Conservation (phyloP, 2,329 filamentous ascomycete genomes). For the Xenoacremonium recifei region DNA sequence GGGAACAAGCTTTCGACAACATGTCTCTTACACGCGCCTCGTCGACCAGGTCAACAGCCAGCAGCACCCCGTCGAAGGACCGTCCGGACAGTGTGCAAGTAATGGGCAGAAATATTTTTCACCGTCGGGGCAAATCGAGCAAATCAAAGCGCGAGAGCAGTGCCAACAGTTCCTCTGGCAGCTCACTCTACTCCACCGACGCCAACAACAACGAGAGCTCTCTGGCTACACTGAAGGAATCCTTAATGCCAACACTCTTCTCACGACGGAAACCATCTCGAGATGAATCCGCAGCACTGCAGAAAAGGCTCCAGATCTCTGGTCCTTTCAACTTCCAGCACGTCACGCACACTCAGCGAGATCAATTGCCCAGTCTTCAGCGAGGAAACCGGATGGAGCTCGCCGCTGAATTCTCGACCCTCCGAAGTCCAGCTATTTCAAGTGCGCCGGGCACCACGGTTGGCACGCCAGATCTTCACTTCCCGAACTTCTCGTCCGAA, state of each 20-base stretch:
- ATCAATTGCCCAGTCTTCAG: constrained; percentile 43
- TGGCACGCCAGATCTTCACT: constrained; percentile 41
- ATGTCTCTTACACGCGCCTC: constrained; percentile 53
- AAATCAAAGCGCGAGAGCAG: constrained; percentile 46
- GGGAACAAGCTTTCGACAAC: constrained; percentile 50
- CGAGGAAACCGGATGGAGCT: constrained; percentile 40
- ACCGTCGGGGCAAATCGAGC: constrained; percentile 48
- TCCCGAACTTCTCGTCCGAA: constrained; percentile 44
- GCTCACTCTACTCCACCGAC: constrained; percentile 49
- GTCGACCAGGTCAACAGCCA: constrained; percentile 54
- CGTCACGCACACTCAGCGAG: constrained; percentile 56
- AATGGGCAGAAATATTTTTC: constrained; percentile 59
- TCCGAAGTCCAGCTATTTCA: constrained; percentile 29
- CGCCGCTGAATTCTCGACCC: constrained; percentile 42
- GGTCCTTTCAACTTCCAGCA: constrained; percentile 67
- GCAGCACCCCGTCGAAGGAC: constrained; percentile 52
- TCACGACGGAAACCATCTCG: constrained; percentile 44
- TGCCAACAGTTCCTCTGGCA: constrained; percentile 45
- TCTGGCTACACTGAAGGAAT: constrained; percentile 37
- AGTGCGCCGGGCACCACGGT: constrained; percentile 15
- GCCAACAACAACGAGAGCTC: constrained; percentile 31
- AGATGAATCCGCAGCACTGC: constrained; percentile 26
- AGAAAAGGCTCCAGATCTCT: constrained; percentile 54
- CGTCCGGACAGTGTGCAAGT: constrained; percentile 59
- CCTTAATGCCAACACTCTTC: constrained; percentile 51